Base-by-base conservation (phyloP, 179 eudicot species). In the Camellia oleifera region DNA sequence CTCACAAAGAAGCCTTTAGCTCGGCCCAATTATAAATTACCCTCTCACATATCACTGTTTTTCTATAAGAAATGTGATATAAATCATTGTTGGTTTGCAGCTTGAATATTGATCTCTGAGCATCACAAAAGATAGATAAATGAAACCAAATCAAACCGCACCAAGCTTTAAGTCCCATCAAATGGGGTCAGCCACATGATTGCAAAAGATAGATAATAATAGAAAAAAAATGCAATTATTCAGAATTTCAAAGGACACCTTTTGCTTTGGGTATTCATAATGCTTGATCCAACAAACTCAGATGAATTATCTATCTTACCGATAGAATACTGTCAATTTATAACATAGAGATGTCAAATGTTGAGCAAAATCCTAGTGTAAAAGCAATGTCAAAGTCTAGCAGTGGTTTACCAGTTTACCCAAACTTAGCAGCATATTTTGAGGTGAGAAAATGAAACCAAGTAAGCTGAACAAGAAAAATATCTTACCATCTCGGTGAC, bases 281-380 rank as follows among this genome's bases (percentile, higher is more conserved):
- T 76, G 56, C 18, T 63, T 45, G 64, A 18, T 76, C 58, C 70
- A 48, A 63, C 71, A 9, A 13, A 75, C 61, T 7, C 44, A 64
- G 20, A 64, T 17, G 44, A 46, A 64, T n/a, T 76, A 7, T 46
- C 20, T 72, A 52, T 52, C 58, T 72, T n/a, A 40, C 1, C 72
- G 15, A 0, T 32, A 32, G 6, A 9, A 4, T 15, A 40, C 46
- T 13, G 3, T n/a, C 45, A 7, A 58, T 42, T 74, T 40, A 50
- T 64, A 48, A 20, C 12, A 64, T 14, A 9, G 18, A 76, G 79
- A 45, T 13, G 71, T 14, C 12, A 75, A 60, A 48, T 71, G 40
- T 8, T 17, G 40, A 71, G 58, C 57, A 71, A n/a, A 50, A 14
- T 45, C 75, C 75, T 42, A 9, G 13, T 72, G 58, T 20, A 72